These are phyloP conservation scores for Trypanosoma rangeli DNA, from an alignment of 208 protist species.

Conservation along the genomic window DNA sequence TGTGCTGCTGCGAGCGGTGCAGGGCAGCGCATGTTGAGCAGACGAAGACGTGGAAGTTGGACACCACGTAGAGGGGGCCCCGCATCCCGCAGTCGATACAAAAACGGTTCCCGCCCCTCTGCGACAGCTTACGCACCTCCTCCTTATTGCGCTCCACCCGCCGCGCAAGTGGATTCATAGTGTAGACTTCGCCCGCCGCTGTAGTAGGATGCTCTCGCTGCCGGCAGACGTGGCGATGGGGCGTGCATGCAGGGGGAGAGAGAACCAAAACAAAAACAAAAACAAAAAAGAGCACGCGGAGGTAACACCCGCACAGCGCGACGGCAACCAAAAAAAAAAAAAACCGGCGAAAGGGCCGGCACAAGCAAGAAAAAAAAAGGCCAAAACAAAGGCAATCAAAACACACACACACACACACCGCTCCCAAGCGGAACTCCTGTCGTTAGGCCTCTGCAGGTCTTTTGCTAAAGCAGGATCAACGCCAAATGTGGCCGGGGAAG, in stretches of 20 bases:
- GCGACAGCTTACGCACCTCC: conserved; percentile 53
- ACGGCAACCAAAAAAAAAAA: background rate
- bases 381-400: conserved; percentile 7
- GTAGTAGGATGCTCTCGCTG: too few relatives aligned
- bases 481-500: conserved; percentile 1
- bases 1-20: conserved; percentile 85
- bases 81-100: conserved; percentile 74
- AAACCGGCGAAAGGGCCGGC: background rate
- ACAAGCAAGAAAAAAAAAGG: background rate
- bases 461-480: background rate
- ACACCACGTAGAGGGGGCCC: conserved; percentile 77
- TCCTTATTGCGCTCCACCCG: conserved; percentile 68
- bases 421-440: background rate
- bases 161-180: conserved; percentile 62
- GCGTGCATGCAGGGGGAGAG: too few relatives aligned
- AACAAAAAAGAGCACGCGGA: too few relatives aligned
- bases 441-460: background rate
- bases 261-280: too few relatives aligned
- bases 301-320: background rate
- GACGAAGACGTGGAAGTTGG: conserved; percentile 70
- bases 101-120: conserved; percentile 61
- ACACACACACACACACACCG: background rate
- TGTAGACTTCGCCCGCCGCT: background rate
- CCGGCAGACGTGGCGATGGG: too few relatives aligned
- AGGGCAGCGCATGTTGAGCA: conserved; percentile 80